These are phyloP conservation scores for Sporothrix globosa DNA, from an alignment of 2,329 filamentous ascomycete species.

Conservation along the genomic window DNA sequence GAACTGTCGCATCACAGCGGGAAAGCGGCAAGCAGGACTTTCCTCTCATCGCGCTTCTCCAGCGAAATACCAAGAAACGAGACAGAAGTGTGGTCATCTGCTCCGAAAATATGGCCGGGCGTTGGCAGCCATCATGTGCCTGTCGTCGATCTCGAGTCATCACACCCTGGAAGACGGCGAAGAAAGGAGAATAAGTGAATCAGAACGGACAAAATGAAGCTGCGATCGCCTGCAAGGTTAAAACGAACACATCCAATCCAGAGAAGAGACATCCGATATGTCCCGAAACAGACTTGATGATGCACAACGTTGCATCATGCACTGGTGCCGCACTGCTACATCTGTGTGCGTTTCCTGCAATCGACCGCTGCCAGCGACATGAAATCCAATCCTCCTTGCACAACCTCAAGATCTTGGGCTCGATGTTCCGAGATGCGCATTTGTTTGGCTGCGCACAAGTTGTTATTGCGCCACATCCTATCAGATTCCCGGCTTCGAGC, in stretches of 20 bases:
- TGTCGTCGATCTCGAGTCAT: neutral
- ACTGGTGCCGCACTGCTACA: neutral
- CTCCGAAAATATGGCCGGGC: slow-evolving; percentile 20
- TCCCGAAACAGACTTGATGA: neutral
- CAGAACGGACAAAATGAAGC: neutral
- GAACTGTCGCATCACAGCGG: slow-evolving; percentile 8
- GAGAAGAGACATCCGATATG: neutral
- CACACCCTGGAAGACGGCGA: no score
- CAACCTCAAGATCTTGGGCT: neutral
- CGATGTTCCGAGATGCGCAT: neutral
- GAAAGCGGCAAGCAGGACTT: neutral
- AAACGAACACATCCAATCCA: neutral
- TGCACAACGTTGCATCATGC: slow-evolving; percentile 18
- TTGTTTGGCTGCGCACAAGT: slow-evolving; percentile 15
- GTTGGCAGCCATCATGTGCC: neutral
- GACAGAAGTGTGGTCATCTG: slow-evolving; percentile 7
- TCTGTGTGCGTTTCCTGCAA: neutral
- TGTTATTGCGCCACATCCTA: slow-evolving; percentile 7
- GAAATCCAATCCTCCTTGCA: neutral
- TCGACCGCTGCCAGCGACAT: neutral
- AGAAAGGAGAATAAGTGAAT: neutral
- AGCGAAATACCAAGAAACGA: neutral
- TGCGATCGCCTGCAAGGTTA: no score
- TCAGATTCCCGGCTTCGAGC: neutral
- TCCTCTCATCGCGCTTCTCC: neutral